Base-by-base conservation (phyloP, 2,329 filamentous ascomycete genomes). In the Verticillium isaacii region DNA sequence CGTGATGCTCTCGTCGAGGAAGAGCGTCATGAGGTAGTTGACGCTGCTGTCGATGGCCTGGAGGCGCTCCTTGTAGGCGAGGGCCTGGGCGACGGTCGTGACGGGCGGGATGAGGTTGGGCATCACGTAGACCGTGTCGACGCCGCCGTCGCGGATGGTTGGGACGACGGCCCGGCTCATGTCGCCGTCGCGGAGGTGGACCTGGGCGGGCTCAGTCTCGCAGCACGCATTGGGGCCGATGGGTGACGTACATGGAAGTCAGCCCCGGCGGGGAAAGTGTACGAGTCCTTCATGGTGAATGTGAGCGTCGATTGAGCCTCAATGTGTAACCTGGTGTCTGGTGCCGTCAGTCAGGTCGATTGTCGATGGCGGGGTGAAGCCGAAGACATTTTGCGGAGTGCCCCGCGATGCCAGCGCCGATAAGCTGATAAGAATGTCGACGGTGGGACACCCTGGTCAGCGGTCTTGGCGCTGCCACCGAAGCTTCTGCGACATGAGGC, bases 11-110 rank as follows among this genome's bases (percentile, higher is more conserved):
- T 82, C 77, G 70, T 91, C 87, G 64, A 83, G 77, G 69, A 86
- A 92, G 54, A 93, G 81, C 1, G 89, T 89, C 89, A 93, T 92
- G 63, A 93, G 82, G 69, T 86, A 92, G 63, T 83, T 83, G 63
- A 92, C 85, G 59, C 82, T 79, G 2, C 85, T 81, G 58, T 87
- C 85, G 64, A 90, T 77, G 54, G 82, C 80, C 66, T 83, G 78
- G 17, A 93, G 79, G 56, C 82, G 80, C 32, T 79, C 73, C 72
- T 87, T 83, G 75, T 93, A 93, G 52, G 85, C 85, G 29, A 92
- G 77, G 9, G 87, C 89, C 72, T 85, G 79, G 56, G 77, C 77
- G 54, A 88, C 84, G 23, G 81, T 86, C 15, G 83, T 88, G 61
- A 89, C 77, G 17, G 87, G 85, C 12, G 88, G 87, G 1, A 85